These are phyloP conservation scores for Pyrrhoderma noxium DNA, from an alignment of 1,284 basidiomycete genomes.

Conservation along the genomic window DNA sequence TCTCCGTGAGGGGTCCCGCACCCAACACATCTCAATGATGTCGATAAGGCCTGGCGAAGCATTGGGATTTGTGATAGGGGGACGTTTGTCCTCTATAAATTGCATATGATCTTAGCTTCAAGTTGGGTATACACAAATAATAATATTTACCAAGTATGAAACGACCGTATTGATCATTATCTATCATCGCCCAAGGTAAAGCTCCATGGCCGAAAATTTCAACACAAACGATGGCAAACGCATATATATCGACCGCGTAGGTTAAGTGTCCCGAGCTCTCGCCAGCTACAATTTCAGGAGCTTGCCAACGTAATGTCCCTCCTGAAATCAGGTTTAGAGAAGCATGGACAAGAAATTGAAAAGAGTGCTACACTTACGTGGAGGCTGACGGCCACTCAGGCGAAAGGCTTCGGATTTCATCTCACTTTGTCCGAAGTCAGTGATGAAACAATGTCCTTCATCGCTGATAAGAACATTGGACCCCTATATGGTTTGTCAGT, in stretches of 20 bases:
- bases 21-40: conserved; percentile 45
- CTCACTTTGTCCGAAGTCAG: conserved; percentile 74
- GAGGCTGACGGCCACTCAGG: conserved; percentile 43
- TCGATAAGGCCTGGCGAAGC: conserved; percentile 27
- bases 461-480: conserved; percentile 71
- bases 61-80: conserved; percentile 36
- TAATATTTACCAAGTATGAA: conserved; percentile 51
- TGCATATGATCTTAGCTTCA: conserved; percentile 2
- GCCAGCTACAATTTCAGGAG: conserved; percentile 63
- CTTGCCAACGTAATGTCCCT: conserved; percentile 64
- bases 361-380: conserved; percentile 42
- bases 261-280: conserved; percentile 37
- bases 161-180: conserved; percentile 51
- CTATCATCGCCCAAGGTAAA: conserved; percentile 52
- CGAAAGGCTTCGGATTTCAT: conserved; percentile 64
- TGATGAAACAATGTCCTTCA: conserved; percentile 55
- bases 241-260: conserved; percentile 59
- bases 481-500: conserved; percentile 34
- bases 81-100: conserved; percentile 45
- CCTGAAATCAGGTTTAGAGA: conserved; percentile 28
- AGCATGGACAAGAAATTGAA: background rate
- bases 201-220: conserved; percentile 61
- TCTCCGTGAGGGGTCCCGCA: conserved; percentile 35
- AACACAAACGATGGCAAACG: conserved; percentile 64
- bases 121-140: background rate